phyloP scores from a whole-genome alignment of 2,329 filamentous ascomycete genomes.

The Cladosporium sp. region DNA sequence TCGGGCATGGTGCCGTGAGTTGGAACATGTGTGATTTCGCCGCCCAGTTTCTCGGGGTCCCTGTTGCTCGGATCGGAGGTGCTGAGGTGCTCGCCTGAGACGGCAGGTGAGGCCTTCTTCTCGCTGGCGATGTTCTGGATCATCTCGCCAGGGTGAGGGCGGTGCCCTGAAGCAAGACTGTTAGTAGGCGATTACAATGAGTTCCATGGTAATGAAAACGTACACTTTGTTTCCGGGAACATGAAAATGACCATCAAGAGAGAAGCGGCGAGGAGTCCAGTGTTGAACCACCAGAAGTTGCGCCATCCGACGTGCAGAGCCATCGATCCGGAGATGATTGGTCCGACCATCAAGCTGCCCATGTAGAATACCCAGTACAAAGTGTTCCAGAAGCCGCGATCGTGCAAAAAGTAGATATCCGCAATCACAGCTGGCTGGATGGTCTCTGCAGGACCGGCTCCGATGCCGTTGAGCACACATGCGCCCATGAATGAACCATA shows the following conservation, averaged over 20 bases:
- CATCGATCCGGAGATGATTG: conserved; percentile 59
- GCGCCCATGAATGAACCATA: conserved; percentile 61
- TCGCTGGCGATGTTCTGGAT: conserved; percentile 4
- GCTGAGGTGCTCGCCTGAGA: conserved; percentile 19
- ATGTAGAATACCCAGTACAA: conserved; percentile 61
- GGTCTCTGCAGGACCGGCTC: conserved; percentile 59
- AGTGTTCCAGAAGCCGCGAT: conserved; percentile 60
- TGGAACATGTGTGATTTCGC: conserved; percentile 20
- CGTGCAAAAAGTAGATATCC: conserved; percentile 59
- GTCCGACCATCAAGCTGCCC: conserved; percentile 56
- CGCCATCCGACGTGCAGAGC: conserved; percentile 55
- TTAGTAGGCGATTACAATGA: background rate
- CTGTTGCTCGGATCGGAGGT: conserved; percentile 14
- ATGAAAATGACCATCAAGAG: conserved; percentile 53
- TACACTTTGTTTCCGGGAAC: conserved; percentile 61
- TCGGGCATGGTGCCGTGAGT: conserved; percentile 23
- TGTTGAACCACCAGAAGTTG: conserved; percentile 65
- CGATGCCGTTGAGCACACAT: conserved; percentile 59
- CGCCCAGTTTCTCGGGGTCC: conserved; percentile 22
- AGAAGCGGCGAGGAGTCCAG: conserved; percentile 49
- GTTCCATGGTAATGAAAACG: background rate
- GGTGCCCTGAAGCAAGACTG: conserved; percentile 31
- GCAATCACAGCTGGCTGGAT: conserved; percentile 60
- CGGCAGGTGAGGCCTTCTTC: conserved; percentile 10
- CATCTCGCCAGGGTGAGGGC: conserved; percentile 35